Evolutionary conservation across 257 asterid genomes (phyloP), one percentile per base, ranked within the genome.

Genomic region (Fraxinus anomala): DNA sequence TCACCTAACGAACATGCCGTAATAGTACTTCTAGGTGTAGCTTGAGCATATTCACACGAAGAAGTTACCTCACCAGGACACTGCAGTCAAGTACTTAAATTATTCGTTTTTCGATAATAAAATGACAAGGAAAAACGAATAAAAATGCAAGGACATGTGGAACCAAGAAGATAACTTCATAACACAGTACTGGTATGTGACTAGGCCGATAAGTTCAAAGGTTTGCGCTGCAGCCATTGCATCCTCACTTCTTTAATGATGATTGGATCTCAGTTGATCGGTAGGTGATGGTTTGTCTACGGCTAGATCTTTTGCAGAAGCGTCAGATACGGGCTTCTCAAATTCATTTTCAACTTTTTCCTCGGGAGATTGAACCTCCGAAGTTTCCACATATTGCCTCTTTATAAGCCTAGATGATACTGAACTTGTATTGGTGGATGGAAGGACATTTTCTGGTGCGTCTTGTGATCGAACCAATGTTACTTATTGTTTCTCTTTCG

Each of bases 231-330:
- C n/a, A n/a, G 30, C 1, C 31, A 30, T 30, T 30, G 92, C 90
- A 31, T 87, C 90, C 78, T 80, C 85, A 1, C 70, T 87, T 80
- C 81, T 80, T 78, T 88, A 86, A 77, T 92, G 92, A 81, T 87
- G 90, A 63, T 85, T 85, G 13, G 63, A 80, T 59, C 8, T 86
- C 26, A 80, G 84, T 79, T 87, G 88, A 78, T 85, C 85, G 72
- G 81, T 83, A 78, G 73, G 67, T 1, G 76, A 39, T 70, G 80
- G 84, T 74, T 79, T 82, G 7, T 34, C 70, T 16, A 34, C 56
- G 30, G 68, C 81, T 73, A 72, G 80, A 77, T 81, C 87, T 72
- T 80, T 84, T 34, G 59, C 2, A 42, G 90, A 66, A 81, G 83
- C 42, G 73, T 77, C 87, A 21, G 88, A 82, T 79, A 47, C 76